Percentiles rank a stretch among this genome's conserved stretches.
These are phyloP conservation scores for Croton laevigatus DNA, from an alignment of 441 rosid genomes.

Conservation along the genomic window DNA sequence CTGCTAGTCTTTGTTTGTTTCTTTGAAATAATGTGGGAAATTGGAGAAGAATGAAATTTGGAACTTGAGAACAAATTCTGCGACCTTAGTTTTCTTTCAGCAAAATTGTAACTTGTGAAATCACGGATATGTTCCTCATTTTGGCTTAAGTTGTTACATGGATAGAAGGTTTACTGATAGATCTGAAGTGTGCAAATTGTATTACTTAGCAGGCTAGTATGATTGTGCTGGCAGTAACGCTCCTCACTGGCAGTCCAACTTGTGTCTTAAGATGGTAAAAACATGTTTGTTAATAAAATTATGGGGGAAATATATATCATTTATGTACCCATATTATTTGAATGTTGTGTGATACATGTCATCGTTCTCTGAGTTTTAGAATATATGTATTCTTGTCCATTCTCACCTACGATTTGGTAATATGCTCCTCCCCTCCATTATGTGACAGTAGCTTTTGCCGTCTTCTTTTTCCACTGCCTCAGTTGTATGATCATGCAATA, in stretches of 20 bases:
- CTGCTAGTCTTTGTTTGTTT: slow-evolving; percentile 20
- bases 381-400: not conserved
- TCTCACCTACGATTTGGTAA: not conserved
- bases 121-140: not conserved
- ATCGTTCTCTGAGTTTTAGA: too few species aligned
- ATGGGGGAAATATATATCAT: not conserved
- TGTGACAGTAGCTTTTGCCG: not conserved
- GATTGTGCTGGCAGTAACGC: not conserved
- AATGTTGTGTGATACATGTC: too few species aligned
- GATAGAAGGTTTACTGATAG: not conserved
- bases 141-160: not conserved
- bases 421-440: not conserved
- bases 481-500: slow-evolving; percentile 3
- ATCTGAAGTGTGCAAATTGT: not conserved
- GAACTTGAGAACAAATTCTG: not conserved
- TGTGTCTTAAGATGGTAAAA: not conserved
- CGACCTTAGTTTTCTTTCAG: not conserved
- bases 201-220: not conserved
- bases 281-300: not conserved
- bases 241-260: not conserved
- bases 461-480: not conserved
- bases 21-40: not conserved
- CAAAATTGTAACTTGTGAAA: not conserved
- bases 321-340: too few species aligned
- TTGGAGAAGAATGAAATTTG: not conserved